A percentile compares a stretch with the other conserved stretches of the same genome.
These are phyloP conservation scores for Hanseniaspora thailandica DNA, from an alignment of 805 yeast species.

Conservation along the genomic window DNA sequence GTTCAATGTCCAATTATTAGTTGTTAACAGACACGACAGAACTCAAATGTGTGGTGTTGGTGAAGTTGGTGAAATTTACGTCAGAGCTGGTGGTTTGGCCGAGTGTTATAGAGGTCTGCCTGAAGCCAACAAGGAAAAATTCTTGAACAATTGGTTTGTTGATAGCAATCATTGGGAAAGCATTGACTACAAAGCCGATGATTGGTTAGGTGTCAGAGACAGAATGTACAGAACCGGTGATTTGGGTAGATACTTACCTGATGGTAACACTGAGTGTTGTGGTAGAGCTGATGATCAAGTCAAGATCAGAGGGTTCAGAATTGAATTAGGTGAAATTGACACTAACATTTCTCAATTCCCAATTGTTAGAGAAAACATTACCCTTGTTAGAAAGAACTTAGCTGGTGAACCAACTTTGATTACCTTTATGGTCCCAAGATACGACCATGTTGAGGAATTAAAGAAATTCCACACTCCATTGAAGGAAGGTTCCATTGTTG, in stretches of 20 bases:
- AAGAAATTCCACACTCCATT: conserved; percentile 35
- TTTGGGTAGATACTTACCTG: conserved; percentile 89
- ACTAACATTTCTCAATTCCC: conserved; percentile 93
- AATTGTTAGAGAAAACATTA: conserved; percentile 79
- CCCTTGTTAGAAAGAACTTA: conserved; percentile 82
- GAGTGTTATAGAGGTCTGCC: conserved; percentile 92
- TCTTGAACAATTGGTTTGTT: conserved; percentile 83
- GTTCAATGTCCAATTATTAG: conserved; percentile 86
- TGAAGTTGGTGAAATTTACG: conserved; percentile 96
- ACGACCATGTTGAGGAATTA: conserved; percentile 39
- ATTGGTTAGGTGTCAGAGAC: conserved; percentile 91
- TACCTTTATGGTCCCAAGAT: conserved; percentile 81
- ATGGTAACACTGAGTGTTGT: conserved; percentile 94
- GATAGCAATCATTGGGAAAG: conserved; percentile 51
- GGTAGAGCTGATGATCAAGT: conserved; percentile 99
- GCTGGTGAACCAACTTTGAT: conserved; percentile 86
- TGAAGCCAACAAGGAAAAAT: conserved; percentile 76
- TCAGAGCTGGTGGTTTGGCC: conserved; percentile 94
- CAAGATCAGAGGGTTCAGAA: conserved; percentile 95
- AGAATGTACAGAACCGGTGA: conserved; percentile 95
- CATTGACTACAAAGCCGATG: conserved; percentile 39
- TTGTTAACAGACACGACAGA: conserved; percentile 81
- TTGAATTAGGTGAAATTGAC: conserved; percentile 95
- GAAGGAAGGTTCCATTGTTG: conserved; percentile 27
- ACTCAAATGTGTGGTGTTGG: conserved; percentile 95